phyloP scores from a whole-genome alignment of 176 grass and related monocot species.

The Musa schizocarpa region DNA sequence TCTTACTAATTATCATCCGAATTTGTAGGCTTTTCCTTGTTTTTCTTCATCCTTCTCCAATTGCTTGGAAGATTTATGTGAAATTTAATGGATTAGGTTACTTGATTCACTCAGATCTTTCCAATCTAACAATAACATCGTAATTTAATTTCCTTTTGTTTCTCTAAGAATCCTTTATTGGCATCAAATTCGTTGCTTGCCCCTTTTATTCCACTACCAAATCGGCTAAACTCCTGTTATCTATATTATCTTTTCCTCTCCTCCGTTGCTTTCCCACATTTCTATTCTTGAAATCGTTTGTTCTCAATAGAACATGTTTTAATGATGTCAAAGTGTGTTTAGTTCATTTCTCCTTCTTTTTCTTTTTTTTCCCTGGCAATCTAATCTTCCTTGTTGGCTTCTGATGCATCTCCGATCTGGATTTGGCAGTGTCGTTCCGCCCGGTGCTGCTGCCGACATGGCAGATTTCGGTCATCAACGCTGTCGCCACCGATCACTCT shows the following conservation, averaged over 20 bases:
- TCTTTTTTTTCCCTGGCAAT: too few relatives aligned
- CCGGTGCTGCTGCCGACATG: conserved; percentile 58
- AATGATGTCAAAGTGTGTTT: too few relatives aligned
- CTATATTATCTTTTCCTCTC: too few relatives aligned
- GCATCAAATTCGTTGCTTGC: too few relatives aligned
- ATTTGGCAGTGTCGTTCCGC: conserved; percentile 50
- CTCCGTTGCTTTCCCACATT: too few relatives aligned
- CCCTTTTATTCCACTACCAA: too few relatives aligned
- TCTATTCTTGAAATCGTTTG: too few relatives aligned
- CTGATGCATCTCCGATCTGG: background rate
- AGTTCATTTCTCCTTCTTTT: too few relatives aligned
- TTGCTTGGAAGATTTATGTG: background rate
- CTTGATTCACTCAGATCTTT: background rate
- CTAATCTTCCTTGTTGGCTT: too few relatives aligned
- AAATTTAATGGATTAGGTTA: background rate
- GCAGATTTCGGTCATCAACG: conserved; percentile 46
- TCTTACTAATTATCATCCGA: too few relatives aligned
- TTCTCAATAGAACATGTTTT: too few relatives aligned
- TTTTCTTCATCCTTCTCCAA: background rate
- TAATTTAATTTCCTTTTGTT: background rate
- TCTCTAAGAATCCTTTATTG: background rate
- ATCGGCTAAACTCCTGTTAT: too few relatives aligned
- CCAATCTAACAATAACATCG: background rate
- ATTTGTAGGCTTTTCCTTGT: background rate
- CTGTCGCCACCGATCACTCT: conserved; percentile 32